Evolutionary conservation across 352 stramenopile genomes (phyloP).

Genomic region (Pythium phragmitis): DNA sequence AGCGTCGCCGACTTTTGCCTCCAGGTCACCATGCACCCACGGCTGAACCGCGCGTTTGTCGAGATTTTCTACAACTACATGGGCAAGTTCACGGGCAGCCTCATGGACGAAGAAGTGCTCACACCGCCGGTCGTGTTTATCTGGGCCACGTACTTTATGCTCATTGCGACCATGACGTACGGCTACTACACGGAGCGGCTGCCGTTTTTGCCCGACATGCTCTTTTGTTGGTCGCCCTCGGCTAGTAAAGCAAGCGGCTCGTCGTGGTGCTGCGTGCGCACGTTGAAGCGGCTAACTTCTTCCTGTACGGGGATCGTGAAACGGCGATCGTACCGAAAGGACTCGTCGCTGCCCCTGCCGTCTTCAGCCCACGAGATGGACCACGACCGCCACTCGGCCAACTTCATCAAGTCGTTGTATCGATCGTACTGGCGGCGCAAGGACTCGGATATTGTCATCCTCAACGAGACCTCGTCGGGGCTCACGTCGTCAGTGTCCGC

Average conservation of each 20-base stretch:
- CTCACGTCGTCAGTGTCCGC: conserved; percentile 27
- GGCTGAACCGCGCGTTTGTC: conserved; percentile 65
- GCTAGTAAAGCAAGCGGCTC: background rate
- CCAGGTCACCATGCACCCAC: conserved; percentile 65
- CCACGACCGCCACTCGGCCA: background rate
- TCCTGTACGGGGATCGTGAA: conserved; percentile 5
- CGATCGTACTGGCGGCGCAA: conserved; percentile 44
- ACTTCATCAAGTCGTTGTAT: conserved; percentile 42
- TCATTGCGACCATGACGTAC: conserved; percentile 49
- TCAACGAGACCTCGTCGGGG: conserved; percentile 23
- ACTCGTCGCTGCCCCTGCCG: conserved; percentile 32
- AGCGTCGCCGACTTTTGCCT: conserved; percentile 74
- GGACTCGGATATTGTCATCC: conserved; percentile 26
- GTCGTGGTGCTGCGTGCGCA: conserved; percentile 12
- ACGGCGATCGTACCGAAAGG: conserved; percentile 35
- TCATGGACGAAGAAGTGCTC: conserved; percentile 61
- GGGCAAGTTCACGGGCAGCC: conserved; percentile 53
- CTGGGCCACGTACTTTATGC: conserved; percentile 48
- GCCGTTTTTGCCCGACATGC: conserved; percentile 50
- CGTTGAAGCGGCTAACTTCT: background rate
- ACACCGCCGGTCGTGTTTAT: conserved; percentile 51
- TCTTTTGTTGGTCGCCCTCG: conserved; percentile 31
- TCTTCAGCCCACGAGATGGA: conserved; percentile 5
- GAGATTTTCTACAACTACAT: conserved; percentile 69
- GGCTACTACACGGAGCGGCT: conserved; percentile 53